Evolutionary conservation across 2,329 filamentous ascomycete genomes (phyloP), one percentile per base, ranked within the genome.

Genomic region (Lasiodiplodia gonubiensis): DNA sequence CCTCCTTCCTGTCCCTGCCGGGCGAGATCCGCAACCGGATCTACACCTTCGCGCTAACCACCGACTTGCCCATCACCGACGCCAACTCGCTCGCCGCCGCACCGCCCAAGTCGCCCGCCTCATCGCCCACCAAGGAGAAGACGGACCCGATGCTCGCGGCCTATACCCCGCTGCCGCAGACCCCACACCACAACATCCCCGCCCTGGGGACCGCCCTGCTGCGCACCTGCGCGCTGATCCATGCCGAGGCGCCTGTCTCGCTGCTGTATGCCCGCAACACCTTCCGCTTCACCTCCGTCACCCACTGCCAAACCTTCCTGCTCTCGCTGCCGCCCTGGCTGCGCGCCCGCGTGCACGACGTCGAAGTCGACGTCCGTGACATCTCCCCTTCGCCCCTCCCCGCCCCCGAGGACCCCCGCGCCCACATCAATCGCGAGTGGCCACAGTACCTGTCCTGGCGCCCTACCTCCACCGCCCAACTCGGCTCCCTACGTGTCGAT

Each of bases 351-450:
- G 70, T 81, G 4, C 70, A 71, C 2, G 73, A 78, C 60, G 66
- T 81, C n/a, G 77, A 80, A 48, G 72, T 81, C 53, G 77, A 80
- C 66, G 70, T 78, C 12, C 72, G 74, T 12, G 71, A 71, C 33
- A 70, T 79, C 5, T 67, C 74, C 18, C 64, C 64, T 21, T 66
- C 52, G 64, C 53, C 48, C 23, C 49, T 57, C 30, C 39, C 53
- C 42, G 48, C 25, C 27, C 49, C 51, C 21, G 49, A 64, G 60
- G 71, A 70, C 18, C 70, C 46, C 46, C 49, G 37, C 55, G 35
- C 30, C 39, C 42, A 33, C 57, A 64, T 74, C 18, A 72, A 71
- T 27, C 71, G 71, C 37, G 79, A 78, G 63, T 80, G 78, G 78
- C 61, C 77, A 10, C 74, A 76, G 14, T 79, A 80, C 68, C 72